Base-by-base conservation (phyloP, 164 flowering plant genomes). In the Vitis cinerea region DNA sequence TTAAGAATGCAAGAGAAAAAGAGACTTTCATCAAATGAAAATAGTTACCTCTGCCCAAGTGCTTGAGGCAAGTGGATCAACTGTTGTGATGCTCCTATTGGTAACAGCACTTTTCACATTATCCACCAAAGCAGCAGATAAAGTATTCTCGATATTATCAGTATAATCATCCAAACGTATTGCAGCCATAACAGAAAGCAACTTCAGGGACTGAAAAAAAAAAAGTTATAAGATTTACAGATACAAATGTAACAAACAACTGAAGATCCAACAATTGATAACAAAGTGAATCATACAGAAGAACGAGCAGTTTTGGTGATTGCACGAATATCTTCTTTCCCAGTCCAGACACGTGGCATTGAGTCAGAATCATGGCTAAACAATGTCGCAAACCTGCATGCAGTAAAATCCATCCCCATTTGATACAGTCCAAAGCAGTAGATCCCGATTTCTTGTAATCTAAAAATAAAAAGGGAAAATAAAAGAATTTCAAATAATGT, bases 311-410 rank as follows among this genome's bases (percentile, higher is more conserved):
- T 77, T 81, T 90, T 92, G 30, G 99, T 93, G 63, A 93, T 93
- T 74, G 92, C 84, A 66, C 94, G 81, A 52, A 93, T 86, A 61
- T 96, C 99, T 80, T 96, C 99, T 59, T 90, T 92, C 66, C 97
- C 99, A 30, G 90, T 96, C 99, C 99, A 93, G 66, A 93, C 85
- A 29, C 98, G 88, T 47, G 99, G 99, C 95, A 96, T 96, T 68
- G 97, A 93, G 58, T 96, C 99, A 67, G 93, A 75, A 76, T 96
- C 99, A 81, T 81, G 94, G 79, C 89, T 90, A 76, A 96, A 96
- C 69, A 93, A 69, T 71, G 88, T 87, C 23, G 97, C 61, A 75
- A 96, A 96, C 83, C 99, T 96, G 88, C 13, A 70, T 7, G 15
- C 10, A 61, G 17, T 59, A 44, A 8, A 71, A 67, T 72, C 61